Conservation (phyloP, 495 filamentous ascomycete genomes). For the Xylaria grammica region DNA sequence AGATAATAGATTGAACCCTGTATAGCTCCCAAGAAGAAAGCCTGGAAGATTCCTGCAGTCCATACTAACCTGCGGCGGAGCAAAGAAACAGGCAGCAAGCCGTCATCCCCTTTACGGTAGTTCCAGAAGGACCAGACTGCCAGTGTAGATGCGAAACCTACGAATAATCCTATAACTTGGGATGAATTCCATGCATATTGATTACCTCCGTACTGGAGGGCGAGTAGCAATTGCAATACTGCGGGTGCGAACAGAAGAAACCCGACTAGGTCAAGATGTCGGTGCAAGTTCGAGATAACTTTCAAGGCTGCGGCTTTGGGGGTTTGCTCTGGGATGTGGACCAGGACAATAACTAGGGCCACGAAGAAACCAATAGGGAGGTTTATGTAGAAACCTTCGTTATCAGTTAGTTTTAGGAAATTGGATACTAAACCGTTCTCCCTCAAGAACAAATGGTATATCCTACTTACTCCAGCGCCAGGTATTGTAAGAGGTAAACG, state of each 20-base stretch:
- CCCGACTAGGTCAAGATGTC: slow-evolving; percentile 51
- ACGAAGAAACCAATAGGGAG: slow-evolving; percentile 33
- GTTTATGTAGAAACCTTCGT: slow-evolving; percentile 61
- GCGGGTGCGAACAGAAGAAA: slow-evolving; percentile 52
- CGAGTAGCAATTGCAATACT: slow-evolving; percentile 51
- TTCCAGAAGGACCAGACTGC: slow-evolving; percentile 51
- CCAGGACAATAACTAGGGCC: slow-evolving; percentile 44
- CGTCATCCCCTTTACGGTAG: slow-evolving; percentile 46
- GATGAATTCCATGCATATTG: slow-evolving; percentile 49
- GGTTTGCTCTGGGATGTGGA: slow-evolving; percentile 46
- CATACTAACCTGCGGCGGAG: slow-evolving; percentile 25
- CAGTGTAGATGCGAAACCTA: slow-evolving; percentile 48
- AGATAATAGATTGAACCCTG: slow-evolving; percentile 44
- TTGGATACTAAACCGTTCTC: background rate
- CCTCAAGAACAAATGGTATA: background rate
- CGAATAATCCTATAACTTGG: slow-evolving; percentile 39
- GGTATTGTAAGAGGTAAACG: slow-evolving; percentile 60
- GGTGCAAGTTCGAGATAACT: background rate
- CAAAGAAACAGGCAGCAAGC: slow-evolving; percentile 37
- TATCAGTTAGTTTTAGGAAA: background rate
- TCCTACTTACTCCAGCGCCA: slow-evolving; percentile 44
- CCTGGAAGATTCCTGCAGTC: slow-evolving; percentile 21
- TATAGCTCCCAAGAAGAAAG: slow-evolving; percentile 24
- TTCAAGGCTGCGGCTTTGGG: background rate
- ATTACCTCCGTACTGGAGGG: slow-evolving; percentile 57